Evolutionary conservation across 371 early-diverging fungal genomes (phyloP).

Genomic region (Mortierella sp.): DNA sequence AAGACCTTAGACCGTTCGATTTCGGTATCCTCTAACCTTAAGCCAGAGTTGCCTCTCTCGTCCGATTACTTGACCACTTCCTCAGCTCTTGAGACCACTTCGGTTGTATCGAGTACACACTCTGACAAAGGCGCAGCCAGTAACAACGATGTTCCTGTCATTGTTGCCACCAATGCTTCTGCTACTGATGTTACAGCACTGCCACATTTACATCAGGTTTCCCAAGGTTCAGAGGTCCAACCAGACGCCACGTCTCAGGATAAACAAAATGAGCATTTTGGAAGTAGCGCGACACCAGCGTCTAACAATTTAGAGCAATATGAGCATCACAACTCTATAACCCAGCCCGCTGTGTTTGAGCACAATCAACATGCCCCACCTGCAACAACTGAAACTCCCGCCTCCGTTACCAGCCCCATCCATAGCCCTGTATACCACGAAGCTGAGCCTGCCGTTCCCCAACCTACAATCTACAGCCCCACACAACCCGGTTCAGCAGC

Average conservation of each 20-base stretch:
- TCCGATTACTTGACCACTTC: conserved; percentile 1
- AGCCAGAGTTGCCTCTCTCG: conserved; percentile 35
- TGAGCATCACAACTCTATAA: conserved; percentile 13
- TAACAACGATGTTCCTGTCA: too few relatives aligned
- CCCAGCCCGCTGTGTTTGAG: not conserved
- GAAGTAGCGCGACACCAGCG: conserved; percentile 4
- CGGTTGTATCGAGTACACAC: not conserved
- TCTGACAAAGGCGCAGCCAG: conserved; percentile 8
- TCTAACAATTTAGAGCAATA: conserved; percentile 33
- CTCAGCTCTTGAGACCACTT: not conserved
- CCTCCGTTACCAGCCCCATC: not conserved
- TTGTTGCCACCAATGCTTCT: not conserved
- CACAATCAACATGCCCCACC: not conserved
- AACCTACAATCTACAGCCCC: conserved; percentile 23
- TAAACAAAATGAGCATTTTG: conserved; percentile 2
- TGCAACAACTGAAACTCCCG: not conserved
- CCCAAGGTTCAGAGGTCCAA: conserved; percentile 9
- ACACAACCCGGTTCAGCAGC: not conserved
- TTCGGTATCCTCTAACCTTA: not conserved
- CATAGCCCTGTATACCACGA: not conserved
- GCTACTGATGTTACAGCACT: conserved; percentile 11
- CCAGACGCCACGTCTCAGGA: conserved; percentile 10
- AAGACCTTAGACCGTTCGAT: conserved; percentile 3
- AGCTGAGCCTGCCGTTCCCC: not conserved
- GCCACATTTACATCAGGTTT: conserved; percentile 17